Conservation (phyloP, 495 filamentous ascomycete genomes). For the Geopyxis carbonaria region DNA sequence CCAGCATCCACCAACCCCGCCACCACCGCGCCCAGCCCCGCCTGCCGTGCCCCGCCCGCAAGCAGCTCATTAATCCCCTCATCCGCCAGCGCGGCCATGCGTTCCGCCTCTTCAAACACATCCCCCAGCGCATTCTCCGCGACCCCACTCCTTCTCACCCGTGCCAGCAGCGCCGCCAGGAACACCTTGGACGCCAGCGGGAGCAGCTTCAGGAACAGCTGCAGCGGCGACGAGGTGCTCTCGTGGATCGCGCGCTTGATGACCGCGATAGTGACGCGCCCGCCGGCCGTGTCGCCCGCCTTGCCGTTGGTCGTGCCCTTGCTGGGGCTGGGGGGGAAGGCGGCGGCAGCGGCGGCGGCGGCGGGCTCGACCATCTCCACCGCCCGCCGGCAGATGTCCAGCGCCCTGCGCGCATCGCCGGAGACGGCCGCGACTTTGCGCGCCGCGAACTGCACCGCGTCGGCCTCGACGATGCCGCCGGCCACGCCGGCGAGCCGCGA, state of each 20-base stretch:
- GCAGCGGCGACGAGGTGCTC: conserved; percentile 78
- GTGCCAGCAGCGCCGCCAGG: conserved; percentile 59
- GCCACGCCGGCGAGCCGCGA: conserved; percentile 74
- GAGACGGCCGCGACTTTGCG: conserved; percentile 93
- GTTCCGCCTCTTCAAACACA: conserved; percentile 73
- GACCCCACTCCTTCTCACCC: conserved; percentile 66
- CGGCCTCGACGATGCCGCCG: conserved; percentile 75
- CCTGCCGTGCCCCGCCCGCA: conserved; percentile 36
- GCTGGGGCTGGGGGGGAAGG: conserved; percentile 16
- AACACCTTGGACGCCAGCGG: conserved; percentile 72
- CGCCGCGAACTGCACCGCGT: conserved; percentile 90
- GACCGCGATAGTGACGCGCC: conserved; percentile 74
- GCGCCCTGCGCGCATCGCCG: conserved; percentile 77
- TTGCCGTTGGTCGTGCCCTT: conserved; percentile 13
- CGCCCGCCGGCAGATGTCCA: conserved; percentile 90
- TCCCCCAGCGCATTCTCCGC: conserved; percentile 80
- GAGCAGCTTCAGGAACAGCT: conserved; percentile 65
- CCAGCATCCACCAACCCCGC: conserved; percentile 75
- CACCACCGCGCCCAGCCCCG: conserved; percentile 52
- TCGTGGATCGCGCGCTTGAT: conserved; percentile 90
- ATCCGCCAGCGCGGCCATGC: conserved; percentile 46
- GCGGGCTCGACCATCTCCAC: conserved; percentile 88
- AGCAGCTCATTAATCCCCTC: conserved; percentile 22
- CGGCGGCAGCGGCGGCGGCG: conserved; percentile 19
- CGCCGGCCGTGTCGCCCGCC: conserved; percentile 26